Evolutionary conservation across 2,329 filamentous ascomycete genomes (phyloP).

Genomic region (Fusarium lyarnte): DNA sequence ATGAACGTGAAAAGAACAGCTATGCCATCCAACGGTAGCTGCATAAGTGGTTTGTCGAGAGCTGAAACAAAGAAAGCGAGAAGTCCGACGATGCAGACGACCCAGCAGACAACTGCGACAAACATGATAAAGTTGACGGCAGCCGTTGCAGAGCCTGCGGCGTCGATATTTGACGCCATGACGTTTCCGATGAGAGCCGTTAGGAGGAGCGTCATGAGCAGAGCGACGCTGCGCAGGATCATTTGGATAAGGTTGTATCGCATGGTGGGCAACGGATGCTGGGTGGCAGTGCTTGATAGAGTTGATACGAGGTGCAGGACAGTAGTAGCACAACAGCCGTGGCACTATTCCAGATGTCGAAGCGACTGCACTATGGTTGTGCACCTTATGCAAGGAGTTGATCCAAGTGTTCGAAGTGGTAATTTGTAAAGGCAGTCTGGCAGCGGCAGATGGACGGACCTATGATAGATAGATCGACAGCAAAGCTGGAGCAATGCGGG

Average conservation of each 20-base stretch:
- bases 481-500: conserved; percentile 19
- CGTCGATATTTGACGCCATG: conserved; percentile 60
- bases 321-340: not conserved
- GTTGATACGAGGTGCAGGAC: not conserved
- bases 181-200: conserved; percentile 68
- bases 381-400: not conserved
- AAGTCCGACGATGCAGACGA: conserved; percentile 71
- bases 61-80: conserved; percentile 63
- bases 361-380: not conserved
- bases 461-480: conserved; percentile 25
- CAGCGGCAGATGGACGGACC: not conserved
- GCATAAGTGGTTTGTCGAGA: conserved; percentile 61
- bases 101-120: conserved; percentile 71
- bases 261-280: conserved; percentile 37
- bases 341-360: not conserved
- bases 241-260: conserved; percentile 54
- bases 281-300: conserved; percentile 2
- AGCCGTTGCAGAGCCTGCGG: conserved; percentile 53
- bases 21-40: conserved; percentile 65
- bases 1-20: conserved; percentile 76
- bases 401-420: not conserved
- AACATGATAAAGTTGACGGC: conserved; percentile 75
- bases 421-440: not conserved
- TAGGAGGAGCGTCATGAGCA: conserved; percentile 62
- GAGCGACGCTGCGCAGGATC: conserved; percentile 58